A percentile compares a stretch with the other conserved stretches of the same genome.
These are phyloP conservation scores for Talaromyces sp. DNA, from an alignment of 2,329 filamentous ascomycete species.

Conservation along the genomic window DNA sequence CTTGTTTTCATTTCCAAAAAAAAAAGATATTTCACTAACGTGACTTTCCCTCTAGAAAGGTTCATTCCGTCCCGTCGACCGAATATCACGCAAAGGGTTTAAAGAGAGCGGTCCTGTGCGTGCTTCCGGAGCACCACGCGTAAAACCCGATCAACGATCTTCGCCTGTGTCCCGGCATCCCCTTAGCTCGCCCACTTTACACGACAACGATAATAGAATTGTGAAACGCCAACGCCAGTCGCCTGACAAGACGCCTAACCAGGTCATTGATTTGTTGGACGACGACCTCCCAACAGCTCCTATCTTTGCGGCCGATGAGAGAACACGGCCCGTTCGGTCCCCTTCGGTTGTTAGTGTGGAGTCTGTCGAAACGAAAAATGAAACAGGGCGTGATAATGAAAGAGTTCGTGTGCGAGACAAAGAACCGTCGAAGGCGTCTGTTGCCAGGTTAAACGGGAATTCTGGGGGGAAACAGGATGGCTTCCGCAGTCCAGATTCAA, in stretches of 20 bases:
- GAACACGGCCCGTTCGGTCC: constrained; percentile 10
- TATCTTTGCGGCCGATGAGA: neutral
- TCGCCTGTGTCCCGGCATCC: constrained; percentile 3
- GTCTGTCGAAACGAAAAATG: neutral
- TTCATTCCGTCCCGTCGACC: neutral
- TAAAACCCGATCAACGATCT: neutral
- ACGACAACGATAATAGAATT: constrained; percentile 19
- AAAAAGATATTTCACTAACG: neutral
- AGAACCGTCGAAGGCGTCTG: neutral
- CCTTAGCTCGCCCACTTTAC: constrained; percentile 10
- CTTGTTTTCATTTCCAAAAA: neutral
- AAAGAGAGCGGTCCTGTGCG: constrained; percentile 30
- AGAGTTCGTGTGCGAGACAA: neutral
- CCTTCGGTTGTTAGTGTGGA: constrained; percentile 19
- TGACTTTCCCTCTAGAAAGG: constrained; percentile 5
- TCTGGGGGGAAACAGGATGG: neutral
- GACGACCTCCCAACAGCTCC: constrained; percentile 12
- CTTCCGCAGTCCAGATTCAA: neutral
- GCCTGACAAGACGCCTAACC: constrained; percentile 8
- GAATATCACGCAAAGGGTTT: constrained; percentile 4
- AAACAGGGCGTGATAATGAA: neutral
- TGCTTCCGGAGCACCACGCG: constrained; percentile 17
- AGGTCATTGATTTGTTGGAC: constrained; percentile 15
- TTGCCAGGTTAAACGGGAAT: neutral
- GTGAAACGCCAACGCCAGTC: constrained; percentile 25